Evolutionary conservation across 495 filamentous ascomycete species (phyloP).

Genomic region (Neurospora cerealis): DNA sequence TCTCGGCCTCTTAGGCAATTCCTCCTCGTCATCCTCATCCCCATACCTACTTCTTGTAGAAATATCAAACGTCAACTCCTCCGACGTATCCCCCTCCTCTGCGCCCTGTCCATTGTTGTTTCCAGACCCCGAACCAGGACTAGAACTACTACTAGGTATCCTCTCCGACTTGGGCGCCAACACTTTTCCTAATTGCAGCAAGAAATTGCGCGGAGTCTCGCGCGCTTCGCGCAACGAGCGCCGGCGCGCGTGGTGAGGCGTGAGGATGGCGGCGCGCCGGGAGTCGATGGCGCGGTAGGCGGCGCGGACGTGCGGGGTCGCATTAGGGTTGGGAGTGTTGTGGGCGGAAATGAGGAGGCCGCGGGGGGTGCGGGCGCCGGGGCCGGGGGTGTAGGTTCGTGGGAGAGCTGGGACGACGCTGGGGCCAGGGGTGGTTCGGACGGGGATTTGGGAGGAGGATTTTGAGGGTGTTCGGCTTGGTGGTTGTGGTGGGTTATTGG

Average conservation of each 20-base stretch:
- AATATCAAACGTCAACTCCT: background rate
- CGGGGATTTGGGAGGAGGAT: background rate
- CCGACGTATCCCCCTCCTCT: background rate
- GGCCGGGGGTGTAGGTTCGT: conserved; percentile 18
- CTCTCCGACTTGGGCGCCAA: conserved; percentile 50
- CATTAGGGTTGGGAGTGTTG: conserved; percentile 12
- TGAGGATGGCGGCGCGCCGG: conserved; percentile 61
- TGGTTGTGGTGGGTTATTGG: background rate
- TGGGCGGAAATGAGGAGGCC: conserved; percentile 27
- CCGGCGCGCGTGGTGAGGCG: conserved; percentile 55
- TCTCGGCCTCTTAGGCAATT: conserved; percentile 49
- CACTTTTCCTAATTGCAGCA: conserved; percentile 56
- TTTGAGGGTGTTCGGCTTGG: background rate
- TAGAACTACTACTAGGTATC: conserved; percentile 19
- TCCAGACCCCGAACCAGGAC: background rate
- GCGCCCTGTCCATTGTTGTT: too few relatives aligned
- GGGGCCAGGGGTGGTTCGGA: conserved; percentile 3
- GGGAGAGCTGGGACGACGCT: conserved; percentile 13
- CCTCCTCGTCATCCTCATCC: conserved; percentile 58
- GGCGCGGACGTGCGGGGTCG: conserved; percentile 58
- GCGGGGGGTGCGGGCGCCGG: conserved; percentile 1
- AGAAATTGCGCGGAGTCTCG: conserved; percentile 64
- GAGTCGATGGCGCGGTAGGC: conserved; percentile 58
- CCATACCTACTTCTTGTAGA: conserved; percentile 9
- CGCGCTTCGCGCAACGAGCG: conserved; percentile 57